phyloP scores from a whole-genome alignment of 371 early-diverging fungal genomes.

The Mucor racemosus region DNA sequence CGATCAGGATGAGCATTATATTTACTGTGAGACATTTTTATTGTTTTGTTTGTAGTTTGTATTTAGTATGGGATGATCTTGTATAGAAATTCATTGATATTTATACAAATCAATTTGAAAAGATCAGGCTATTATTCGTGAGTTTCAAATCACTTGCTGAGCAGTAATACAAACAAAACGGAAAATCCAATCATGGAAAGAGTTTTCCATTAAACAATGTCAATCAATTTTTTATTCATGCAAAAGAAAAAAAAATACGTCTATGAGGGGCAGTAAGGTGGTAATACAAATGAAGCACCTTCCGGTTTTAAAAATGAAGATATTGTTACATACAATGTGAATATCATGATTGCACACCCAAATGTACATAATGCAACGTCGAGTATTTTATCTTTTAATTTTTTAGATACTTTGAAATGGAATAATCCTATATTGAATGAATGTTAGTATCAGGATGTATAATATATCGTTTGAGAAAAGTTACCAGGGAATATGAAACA shows the following conservation, averaged over 20 bases:
- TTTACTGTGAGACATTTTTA: conserved; percentile 29
- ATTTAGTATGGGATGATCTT: no score
- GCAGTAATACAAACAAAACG: no score
- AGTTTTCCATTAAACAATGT: background rate
- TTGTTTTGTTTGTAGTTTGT: conserved; percentile 1
- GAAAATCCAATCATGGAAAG: background rate
- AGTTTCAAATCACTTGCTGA: no score
- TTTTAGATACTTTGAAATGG: conserved; percentile 58
- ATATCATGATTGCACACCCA: conserved; percentile 58
- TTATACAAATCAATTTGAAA: background rate
- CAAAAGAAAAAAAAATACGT: no score
- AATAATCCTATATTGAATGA: conserved; percentile 50
- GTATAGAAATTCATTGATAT: no score
- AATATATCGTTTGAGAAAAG: no score
- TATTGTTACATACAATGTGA: conserved; percentile 40
- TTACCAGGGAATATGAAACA: conserved; percentile 73
- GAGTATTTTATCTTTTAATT: conserved; percentile 26
- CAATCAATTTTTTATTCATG: background rate
- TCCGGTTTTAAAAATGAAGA: conserved; percentile 34
- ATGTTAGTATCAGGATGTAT: no score
- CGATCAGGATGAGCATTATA: conserved; percentile 12
- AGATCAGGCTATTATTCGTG: background rate
- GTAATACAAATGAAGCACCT: conserved; percentile 5
- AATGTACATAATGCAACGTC: conserved; percentile 52
- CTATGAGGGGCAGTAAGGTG: conserved; percentile 4